Evolutionary conservation across 2,329 filamentous ascomycete species (phyloP).

Genomic region (Fusarium tupiense): DNA sequence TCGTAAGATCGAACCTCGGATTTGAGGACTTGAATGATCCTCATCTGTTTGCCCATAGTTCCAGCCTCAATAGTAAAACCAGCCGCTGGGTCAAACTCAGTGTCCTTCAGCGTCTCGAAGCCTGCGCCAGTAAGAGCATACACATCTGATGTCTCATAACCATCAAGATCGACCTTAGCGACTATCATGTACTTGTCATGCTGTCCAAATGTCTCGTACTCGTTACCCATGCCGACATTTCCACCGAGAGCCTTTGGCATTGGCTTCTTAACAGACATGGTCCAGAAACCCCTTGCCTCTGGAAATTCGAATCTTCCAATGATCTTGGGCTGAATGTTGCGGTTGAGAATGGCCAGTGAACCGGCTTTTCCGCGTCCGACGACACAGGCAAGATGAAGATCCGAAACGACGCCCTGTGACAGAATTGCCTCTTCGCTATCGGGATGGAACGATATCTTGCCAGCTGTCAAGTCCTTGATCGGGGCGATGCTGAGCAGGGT

Average conservation of each 20-base stretch:
- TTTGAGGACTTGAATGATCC: conserved; percentile 87
- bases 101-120: conserved; percentile 79
- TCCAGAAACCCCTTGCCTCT: conserved; percentile 82
- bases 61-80: conserved; percentile 88
- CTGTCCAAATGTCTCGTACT: conserved; percentile 68
- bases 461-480: conserved; percentile 78
- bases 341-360: conserved; percentile 79
- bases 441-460: conserved; percentile 60
- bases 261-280: conserved; percentile 75
- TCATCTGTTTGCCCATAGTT: conserved; percentile 80
- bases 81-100: conserved; percentile 91
- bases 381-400: conserved; percentile 68
- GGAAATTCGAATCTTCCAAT: conserved; percentile 77
- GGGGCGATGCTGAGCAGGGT: conserved; percentile 80
- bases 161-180: conserved; percentile 74
- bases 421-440: conserved; percentile 57
- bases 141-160: conserved; percentile 80
- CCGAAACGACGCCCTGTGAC: conserved; percentile 59
- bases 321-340: conserved; percentile 78
- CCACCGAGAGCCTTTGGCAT: conserved; percentile 67
- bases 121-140: conserved; percentile 78
- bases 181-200: conserved; percentile 86
- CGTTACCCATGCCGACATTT: conserved; percentile 60
- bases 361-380: conserved; percentile 73
- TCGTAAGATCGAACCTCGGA: conserved; percentile 93